phyloP scores from a whole-genome alignment of 495 filamentous ascomycete genomes.

The Xylaria acuta region DNA sequence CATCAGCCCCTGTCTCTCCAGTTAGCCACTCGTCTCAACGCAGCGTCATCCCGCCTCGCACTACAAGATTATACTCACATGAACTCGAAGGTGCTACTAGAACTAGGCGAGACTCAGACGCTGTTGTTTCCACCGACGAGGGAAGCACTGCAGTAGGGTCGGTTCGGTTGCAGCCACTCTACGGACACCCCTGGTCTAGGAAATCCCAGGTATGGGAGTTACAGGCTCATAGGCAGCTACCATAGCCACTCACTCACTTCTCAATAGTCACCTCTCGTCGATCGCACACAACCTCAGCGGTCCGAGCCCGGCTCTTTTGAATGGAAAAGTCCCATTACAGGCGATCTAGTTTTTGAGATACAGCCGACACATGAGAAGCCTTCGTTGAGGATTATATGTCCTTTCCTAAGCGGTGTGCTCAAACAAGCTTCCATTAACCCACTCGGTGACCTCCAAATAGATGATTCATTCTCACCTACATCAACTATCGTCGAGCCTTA shows the following conservation, averaged over 20 bases:
- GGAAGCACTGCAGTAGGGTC: background rate
- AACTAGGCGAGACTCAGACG: background rate
- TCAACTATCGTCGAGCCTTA: background rate
- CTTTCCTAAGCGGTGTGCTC: background rate
- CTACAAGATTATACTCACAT: background rate
- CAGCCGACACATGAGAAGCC: background rate
- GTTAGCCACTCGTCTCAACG: background rate
- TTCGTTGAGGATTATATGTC: background rate
- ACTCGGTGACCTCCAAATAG: background rate
- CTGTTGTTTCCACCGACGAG: background rate
- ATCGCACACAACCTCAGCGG: background rate
- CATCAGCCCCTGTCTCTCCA: background rate
- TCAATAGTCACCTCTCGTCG: background rate
- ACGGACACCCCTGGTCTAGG: background rate
- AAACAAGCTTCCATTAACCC: background rate
- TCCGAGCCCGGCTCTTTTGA: background rate
- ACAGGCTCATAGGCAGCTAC: background rate
- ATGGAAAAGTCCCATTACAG: background rate
- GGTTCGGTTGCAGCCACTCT: background rate
- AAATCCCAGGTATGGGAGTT: background rate
- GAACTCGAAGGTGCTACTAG: background rate
- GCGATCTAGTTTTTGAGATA: background rate
- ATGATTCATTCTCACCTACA: background rate
- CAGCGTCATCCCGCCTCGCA: background rate
- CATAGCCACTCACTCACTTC: background rate